phyloP scores from a whole-genome alignment of 345 rosid species.

The Aquilaria yunnanensis region DNA sequence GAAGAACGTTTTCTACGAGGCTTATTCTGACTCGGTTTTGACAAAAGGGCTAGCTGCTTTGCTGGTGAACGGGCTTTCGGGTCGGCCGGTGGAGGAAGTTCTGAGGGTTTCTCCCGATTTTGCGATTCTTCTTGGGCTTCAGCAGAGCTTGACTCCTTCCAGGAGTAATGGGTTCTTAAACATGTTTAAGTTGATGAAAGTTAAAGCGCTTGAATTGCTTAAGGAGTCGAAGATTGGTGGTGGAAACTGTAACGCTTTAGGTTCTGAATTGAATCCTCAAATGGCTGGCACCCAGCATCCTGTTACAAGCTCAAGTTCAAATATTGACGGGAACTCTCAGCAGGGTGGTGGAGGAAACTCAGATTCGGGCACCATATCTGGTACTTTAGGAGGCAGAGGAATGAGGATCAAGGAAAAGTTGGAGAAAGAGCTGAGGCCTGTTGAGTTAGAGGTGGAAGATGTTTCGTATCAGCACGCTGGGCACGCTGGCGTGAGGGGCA shows the following conservation, averaged over 20 bases:
- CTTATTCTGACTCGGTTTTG: constrained; percentile 85
- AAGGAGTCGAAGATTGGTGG: constrained; percentile 30
- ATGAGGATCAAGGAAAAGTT: constrained; percentile 64
- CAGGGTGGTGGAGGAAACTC: constrained; percentile 10
- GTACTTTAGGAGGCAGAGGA: constrained; percentile 56
- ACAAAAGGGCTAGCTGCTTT: constrained; percentile 90
- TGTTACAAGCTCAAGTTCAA: constrained; percentile 3
- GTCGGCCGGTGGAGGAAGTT: constrained; percentile 64
- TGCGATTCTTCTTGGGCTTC: constrained; percentile 66
- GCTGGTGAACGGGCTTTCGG: constrained; percentile 80
- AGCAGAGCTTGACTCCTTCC: constrained; percentile 80
- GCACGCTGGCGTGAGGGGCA: constrained; percentile 82
- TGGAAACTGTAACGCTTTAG: constrained; percentile 10
- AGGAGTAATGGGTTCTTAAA: constrained; percentile 92
- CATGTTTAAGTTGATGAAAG: constrained; percentile 91
- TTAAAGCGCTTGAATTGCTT: constrained; percentile 57
- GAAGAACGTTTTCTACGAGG: constrained; percentile 66
- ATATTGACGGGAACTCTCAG: constrained; percentile 10
- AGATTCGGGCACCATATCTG: constrained; percentile 15
- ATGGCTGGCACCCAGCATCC: constrained; percentile 1
- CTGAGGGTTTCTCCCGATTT: constrained; percentile 76
- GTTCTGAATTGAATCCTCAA: constrained; percentile 19
- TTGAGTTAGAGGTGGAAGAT: constrained; percentile 68
- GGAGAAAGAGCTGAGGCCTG: constrained; percentile 60
- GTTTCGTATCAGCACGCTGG: constrained; percentile 93